Evolutionary conservation across 768 basidiomycete species (phyloP), one percentile per base, ranked within the genome.

Genomic region (Tulasnella sp.): DNA sequence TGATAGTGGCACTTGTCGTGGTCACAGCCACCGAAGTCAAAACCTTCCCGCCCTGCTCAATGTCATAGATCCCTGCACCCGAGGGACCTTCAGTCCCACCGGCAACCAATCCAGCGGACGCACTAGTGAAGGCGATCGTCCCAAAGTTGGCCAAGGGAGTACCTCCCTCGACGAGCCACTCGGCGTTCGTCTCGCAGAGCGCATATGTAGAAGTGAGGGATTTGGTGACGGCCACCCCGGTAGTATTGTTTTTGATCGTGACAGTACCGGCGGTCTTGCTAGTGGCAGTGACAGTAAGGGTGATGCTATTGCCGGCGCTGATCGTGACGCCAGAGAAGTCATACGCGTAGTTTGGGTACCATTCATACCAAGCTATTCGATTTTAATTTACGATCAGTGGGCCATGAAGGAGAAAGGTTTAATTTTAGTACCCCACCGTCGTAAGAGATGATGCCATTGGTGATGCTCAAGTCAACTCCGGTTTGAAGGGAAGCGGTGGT

Each of bases 61-160:
- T 38, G 15, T 38, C 34, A 15, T 7, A 7, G 62, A 70, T 49
- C 15, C 68, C 70, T 34, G 69, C 64, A 59, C 70, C 69, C 4
- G 69, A 57, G 50, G 69, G 69, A 22, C 64, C 64, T 15, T 7
- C 7, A 15, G 34, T 38, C 15, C 34, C n/a, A 54, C 69, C 69
- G 17, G 68, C 65, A 27, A 41, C 22, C 15, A 67, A 66, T 4
- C 63, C 64, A 3, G 72, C 72, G n/a, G 62, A 58, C 22, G 70
- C 71, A 52, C 63, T 63, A 34, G 68, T 71, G 66, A 73, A 73
- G 34, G 65, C 69, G 63, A 73, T 70, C 25, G 69, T 70, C 64
- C 70, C 70, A 46, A 70, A 73, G 70, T 73, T 69, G 44, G 73
- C 69, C 57, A 73, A 67, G 68, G 8, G 46, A 48, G 46, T n/a